phyloP scores from a whole-genome alignment of 495 filamentous ascomycete species.

The Durotheca rogersii region DNA sequence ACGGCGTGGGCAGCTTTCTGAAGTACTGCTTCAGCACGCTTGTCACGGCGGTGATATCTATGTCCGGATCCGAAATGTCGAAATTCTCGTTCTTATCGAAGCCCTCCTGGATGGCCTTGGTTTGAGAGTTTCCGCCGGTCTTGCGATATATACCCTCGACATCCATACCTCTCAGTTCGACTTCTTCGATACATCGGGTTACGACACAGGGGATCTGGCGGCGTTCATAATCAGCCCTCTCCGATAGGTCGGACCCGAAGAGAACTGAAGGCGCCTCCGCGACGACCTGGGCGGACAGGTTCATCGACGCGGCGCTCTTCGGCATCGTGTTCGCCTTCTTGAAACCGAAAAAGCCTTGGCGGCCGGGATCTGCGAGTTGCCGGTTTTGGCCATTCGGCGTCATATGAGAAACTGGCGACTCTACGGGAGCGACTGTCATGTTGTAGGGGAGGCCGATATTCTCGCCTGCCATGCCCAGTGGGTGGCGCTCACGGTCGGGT shows the following conservation, averaged over 20 bases:
- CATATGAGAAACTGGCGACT: slow-evolving; percentile 42
- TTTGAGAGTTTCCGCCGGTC: slow-evolving; percentile 83
- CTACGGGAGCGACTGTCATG: slow-evolving; percentile 54
- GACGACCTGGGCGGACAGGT: slow-evolving; percentile 46
- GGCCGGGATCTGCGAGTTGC: slow-evolving; percentile 53
- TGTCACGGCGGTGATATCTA: slow-evolving; percentile 96
- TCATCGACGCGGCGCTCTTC: slow-evolving; percentile 58
- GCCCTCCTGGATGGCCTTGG: slow-evolving; percentile 82
- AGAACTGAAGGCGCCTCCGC: slow-evolving; percentile 63
- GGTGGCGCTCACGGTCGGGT: slow-evolving; percentile 50
- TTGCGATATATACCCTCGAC: slow-evolving; percentile 98
- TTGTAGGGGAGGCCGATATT: slow-evolving; percentile 63
- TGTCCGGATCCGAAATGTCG: slow-evolving; percentile 88
- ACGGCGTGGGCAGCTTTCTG: slow-evolving; percentile 84
- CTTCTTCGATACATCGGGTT: slow-evolving; percentile 93
- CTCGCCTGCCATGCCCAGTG: slow-evolving; percentile 50
- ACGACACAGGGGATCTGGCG: slow-evolving; percentile 87
- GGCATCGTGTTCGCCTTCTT: slow-evolving; percentile 50
- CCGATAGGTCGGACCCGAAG: slow-evolving; percentile 88
- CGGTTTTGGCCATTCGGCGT: slow-evolving; percentile 34
- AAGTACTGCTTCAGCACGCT: slow-evolving; percentile 97
- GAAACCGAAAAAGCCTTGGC: slow-evolving; percentile 78
- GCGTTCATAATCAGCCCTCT: slow-evolving; percentile 84
- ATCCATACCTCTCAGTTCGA: slow-evolving; percentile 95
- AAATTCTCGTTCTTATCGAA: slow-evolving; percentile 83